phyloP scores from a whole-genome alignment of 805 yeast genomes.

The Ogataea neopini region DNA sequence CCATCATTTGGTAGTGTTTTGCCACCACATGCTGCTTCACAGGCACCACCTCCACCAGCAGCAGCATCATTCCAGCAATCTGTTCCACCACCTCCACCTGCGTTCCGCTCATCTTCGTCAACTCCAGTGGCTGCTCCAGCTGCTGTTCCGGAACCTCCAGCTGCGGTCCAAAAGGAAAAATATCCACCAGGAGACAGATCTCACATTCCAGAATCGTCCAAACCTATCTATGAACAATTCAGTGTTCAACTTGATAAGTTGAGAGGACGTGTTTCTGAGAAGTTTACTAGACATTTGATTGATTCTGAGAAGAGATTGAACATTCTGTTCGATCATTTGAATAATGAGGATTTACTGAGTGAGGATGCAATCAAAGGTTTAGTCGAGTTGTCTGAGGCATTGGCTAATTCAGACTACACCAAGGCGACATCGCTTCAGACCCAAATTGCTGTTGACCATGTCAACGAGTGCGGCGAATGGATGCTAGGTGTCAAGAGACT shows the following conservation, averaged over 20 bases:
- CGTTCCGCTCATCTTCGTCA: constrained; percentile 17
- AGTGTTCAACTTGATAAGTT: constrained; percentile 56
- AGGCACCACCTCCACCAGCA: constrained; percentile 14
- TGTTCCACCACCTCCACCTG: constrained; percentile 27
- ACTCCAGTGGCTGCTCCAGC: constrained; percentile 20
- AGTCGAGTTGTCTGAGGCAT: constrained; percentile 47
- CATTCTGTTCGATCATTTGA: constrained; percentile 74
- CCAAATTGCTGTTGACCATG: constrained; percentile 61
- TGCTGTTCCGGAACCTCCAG: not conserved
- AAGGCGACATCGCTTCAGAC: constrained; percentile 58
- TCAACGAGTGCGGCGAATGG: constrained; percentile 88
- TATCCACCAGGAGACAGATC: constrained; percentile 67
- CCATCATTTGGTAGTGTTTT: constrained; percentile 12
- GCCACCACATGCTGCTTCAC: constrained; percentile 3
- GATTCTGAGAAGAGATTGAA: constrained; percentile 84
- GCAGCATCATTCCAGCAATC: constrained; percentile 6
- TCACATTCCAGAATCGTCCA: constrained; percentile 60
- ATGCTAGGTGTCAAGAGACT: constrained; percentile 87
- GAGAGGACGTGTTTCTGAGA: constrained; percentile 73
- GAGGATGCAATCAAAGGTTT: constrained; percentile 56
- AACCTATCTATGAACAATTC: constrained; percentile 61
- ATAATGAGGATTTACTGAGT: constrained; percentile 66
- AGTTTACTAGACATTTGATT: constrained; percentile 65
- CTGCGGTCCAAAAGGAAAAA: constrained; percentile 9
- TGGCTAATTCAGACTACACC: constrained; percentile 55